Percentiles rank a stretch among this genome's conserved stretches.
These are phyloP conservation scores for Stephania yunnanensis DNA, from an alignment of 164 flowering plant species.

Conservation along the genomic window DNA sequence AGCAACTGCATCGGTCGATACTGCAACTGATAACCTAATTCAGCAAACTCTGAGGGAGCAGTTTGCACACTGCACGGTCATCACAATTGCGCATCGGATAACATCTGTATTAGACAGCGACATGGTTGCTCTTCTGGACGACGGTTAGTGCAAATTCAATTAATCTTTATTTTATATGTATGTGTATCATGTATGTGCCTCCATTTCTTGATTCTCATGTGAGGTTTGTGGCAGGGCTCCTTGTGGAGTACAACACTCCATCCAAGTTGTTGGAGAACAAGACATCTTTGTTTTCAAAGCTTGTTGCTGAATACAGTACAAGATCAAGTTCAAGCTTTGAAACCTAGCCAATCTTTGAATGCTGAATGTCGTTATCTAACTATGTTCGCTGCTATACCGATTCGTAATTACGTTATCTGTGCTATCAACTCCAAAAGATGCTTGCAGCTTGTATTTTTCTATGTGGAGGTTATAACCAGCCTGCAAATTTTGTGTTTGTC, in stretches of 20 bases:
- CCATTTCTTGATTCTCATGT: background rate
- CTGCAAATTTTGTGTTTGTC: background rate
- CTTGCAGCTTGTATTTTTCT: background rate
- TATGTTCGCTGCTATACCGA: background rate
- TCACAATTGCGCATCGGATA: constrained; percentile 46
- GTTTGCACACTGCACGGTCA: constrained; percentile 32
- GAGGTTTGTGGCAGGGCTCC: constrained; percentile 18
- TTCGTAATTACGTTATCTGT: background rate
- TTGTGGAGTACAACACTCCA: constrained; percentile 31
- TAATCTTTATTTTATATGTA: too few species aligned
- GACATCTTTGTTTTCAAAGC: constrained; percentile 26
- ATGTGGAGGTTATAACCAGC: background rate
- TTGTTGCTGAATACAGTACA: constrained; percentile 28
- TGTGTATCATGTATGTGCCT: too few species aligned
- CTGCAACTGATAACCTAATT: constrained; percentile 41
- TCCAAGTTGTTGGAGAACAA: constrained; percentile 24
- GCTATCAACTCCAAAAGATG: background rate
- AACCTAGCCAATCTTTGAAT: background rate
- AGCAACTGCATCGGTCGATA: constrained; percentile 59
- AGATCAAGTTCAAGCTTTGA: constrained; percentile 19
- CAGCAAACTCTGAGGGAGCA: constrained; percentile 36
- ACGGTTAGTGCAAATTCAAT: constrained; percentile 18
- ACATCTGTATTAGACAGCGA: constrained; percentile 42
- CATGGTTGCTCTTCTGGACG: constrained; percentile 27
- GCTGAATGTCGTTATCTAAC: background rate